These are phyloP conservation scores for Colletotrichum somersetense DNA, from an alignment of 2,329 filamentous ascomycete genomes.

Conservation along the genomic window DNA sequence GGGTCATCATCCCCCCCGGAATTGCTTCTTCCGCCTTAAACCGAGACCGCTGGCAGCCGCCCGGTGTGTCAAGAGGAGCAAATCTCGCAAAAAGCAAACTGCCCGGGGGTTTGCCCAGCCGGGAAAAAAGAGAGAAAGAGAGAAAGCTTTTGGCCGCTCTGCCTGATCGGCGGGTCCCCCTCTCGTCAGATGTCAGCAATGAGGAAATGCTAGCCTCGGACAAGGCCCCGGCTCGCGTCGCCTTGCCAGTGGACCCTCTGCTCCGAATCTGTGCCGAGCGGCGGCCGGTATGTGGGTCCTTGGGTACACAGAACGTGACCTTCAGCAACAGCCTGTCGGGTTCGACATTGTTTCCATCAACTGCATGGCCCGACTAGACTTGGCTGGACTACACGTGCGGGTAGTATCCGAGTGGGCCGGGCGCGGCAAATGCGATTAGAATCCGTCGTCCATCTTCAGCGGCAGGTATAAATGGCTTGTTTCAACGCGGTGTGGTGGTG, in stretches of 20 bases:
- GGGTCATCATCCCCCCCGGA: background rate
- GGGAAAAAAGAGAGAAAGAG: background rate
- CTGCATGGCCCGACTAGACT: background rate
- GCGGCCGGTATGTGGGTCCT: slow-evolving; percentile 20
- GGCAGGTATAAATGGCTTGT: background rate
- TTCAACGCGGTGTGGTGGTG: background rate
- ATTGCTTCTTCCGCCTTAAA: slow-evolving; percentile 12
- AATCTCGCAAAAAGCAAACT: slow-evolving; percentile 8
- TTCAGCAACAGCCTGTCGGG: background rate
- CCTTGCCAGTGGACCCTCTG: background rate
- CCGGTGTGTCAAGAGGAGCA: slow-evolving; percentile 1
- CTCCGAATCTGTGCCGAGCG: slow-evolving; percentile 23
- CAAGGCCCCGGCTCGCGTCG: background rate
- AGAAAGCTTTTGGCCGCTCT: background rate
- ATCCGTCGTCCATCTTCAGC: background rate
- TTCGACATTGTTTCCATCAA: background rate
- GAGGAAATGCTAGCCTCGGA: background rate
- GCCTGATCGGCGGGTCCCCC: background rate
- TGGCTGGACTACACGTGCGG: background rate
- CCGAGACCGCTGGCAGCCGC: slow-evolving; percentile 1
- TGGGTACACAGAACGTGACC: background rate
- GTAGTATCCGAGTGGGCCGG: background rate
- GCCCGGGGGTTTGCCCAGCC: background rate
- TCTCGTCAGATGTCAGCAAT: background rate
- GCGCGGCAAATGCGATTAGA: too few relatives aligned